Conservation (phyloP, 768 basidiomycete species). For the Hebeloma cylindrosporum region DNA sequence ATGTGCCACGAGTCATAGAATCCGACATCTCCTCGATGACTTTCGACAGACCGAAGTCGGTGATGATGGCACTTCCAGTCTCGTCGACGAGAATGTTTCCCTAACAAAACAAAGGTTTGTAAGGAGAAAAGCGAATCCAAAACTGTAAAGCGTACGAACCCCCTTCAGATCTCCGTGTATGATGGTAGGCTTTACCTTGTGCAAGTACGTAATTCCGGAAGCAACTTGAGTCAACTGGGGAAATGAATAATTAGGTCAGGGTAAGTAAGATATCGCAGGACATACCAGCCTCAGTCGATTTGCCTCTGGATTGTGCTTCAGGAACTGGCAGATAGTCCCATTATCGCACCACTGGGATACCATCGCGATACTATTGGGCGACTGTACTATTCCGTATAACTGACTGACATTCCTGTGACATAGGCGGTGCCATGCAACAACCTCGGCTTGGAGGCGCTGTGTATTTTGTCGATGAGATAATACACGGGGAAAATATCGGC, state of each 20-base stretch:
- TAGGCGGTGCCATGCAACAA: slow-evolving; percentile 57
- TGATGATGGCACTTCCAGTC: slow-evolving; percentile 52
- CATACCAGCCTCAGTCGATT: slow-evolving; percentile 51
- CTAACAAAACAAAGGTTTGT: slow-evolving; percentile 30
- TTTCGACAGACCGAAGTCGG: slow-evolving; percentile 62
- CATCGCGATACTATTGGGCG: slow-evolving; percentile 54
- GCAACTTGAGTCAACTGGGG: slow-evolving; percentile 53
- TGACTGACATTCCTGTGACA: slow-evolving; percentile 56
- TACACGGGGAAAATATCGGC: neutral
- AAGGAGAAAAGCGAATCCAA: neutral
- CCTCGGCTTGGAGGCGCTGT: slow-evolving; percentile 57
- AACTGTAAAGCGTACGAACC: slow-evolving; percentile 26
- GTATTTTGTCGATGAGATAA: neutral
- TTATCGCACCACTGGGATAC: slow-evolving; percentile 66
- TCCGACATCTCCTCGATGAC: slow-evolving; percentile 52
- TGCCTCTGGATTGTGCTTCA: slow-evolving; percentile 39
- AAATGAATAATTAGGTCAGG: neutral
- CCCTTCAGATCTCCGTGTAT: slow-evolving; percentile 66
- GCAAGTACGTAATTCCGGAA: slow-evolving; percentile 57
- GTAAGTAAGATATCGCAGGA: slow-evolving; percentile 1
- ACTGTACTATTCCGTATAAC: slow-evolving; percentile 55
- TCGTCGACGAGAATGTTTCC: slow-evolving; percentile 58
- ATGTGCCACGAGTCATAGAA: slow-evolving; percentile 37
- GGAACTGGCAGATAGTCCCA: slow-evolving; percentile 52
- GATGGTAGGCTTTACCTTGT: slow-evolving; percentile 52